A percentile compares a stretch with the other conserved stretches of the same genome.
These are phyloP conservation scores for Domatiomyces catenatus DNA, from an alignment of 2,329 filamentous ascomycete species.

Conservation along the genomic window DNA sequence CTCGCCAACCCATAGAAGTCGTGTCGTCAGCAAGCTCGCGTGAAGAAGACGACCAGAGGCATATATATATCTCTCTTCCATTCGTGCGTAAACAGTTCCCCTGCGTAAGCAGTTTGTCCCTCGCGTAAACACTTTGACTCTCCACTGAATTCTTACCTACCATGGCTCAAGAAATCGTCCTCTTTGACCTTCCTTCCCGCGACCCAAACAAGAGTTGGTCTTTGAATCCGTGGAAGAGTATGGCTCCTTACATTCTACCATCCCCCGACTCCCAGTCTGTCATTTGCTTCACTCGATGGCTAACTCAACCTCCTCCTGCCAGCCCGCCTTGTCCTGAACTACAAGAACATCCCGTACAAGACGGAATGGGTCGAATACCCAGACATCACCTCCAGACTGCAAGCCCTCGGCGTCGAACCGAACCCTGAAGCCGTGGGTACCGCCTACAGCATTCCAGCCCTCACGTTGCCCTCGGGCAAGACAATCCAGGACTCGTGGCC, in stretches of 20 bases:
- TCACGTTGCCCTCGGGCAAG: slow-evolving; percentile 37
- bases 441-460: background rate
- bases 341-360: slow-evolving; percentile 50
- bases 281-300: background rate
- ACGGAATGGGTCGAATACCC: slow-evolving; percentile 58
- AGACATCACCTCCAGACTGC: slow-evolving; percentile 41
- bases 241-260: slow-evolving; percentile 9
- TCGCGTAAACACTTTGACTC: no score
- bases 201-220: slow-evolving; percentile 42
- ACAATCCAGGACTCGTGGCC: slow-evolving; percentile 49
- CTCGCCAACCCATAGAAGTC: no score
- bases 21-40: no score
- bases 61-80: no score
- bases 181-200: slow-evolving; percentile 50
- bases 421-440: background rate
- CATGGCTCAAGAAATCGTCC: slow-evolving; percentile 27
- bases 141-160: background rate
- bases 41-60: no score
- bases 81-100: background rate
- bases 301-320: background rate
- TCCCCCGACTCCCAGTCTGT: background rate
- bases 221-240: slow-evolving; percentile 57
- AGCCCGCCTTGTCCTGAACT: slow-evolving; percentile 54
- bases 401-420: background rate
- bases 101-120: no score